Percentiles rank a stretch among this genome's conserved stretches.
Evolutionary conservation across 2,329 filamentous ascomycete genomes (phyloP).

Genomic region (Fusarium sp.): DNA sequence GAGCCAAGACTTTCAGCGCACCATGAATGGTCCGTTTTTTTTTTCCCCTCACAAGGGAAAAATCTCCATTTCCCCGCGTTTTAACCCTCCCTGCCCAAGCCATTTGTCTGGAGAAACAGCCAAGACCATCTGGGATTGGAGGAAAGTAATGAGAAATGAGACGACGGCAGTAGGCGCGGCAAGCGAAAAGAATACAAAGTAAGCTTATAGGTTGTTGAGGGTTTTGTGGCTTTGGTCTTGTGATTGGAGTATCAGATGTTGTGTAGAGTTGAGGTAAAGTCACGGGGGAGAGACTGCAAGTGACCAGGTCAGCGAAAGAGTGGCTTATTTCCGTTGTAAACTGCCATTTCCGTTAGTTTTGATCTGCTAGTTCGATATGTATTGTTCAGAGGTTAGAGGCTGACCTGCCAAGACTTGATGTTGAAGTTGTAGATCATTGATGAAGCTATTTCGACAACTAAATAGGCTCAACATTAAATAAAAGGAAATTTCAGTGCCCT

Average conservation of each 20-base stretch:
- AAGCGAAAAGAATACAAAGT: constrained; percentile 14
- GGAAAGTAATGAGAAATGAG: not conserved
- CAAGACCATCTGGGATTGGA: constrained; percentile 8
- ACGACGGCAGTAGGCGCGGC: constrained; percentile 13
- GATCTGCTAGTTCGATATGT: not conserved
- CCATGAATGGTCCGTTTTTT: constrained; percentile 41
- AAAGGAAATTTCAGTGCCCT: not conserved
- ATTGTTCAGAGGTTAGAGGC: not conserved
- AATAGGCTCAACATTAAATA: not conserved
- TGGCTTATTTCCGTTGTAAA: not conserved
- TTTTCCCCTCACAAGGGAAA: constrained; percentile 27
- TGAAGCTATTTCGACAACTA: not conserved
- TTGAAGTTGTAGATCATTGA: not conserved
- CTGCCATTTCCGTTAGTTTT: not conserved
- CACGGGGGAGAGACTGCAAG: not conserved
- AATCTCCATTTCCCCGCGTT: constrained; percentile 46
- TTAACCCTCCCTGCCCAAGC: not conserved
- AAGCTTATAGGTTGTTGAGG: constrained; percentile 7
- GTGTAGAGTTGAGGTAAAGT: not conserved
- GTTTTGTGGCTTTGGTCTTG: not conserved
- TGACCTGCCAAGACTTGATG: not conserved
- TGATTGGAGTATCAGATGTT: constrained; percentile 13
- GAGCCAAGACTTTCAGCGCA: constrained; percentile 30
- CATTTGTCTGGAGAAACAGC: not conserved
- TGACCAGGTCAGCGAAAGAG: not conserved